Percentiles rank a stretch among this genome's conserved stretches.
phyloP scores from a whole-genome alignment of 140 eudicot species.

The Senecio squalidus region DNA sequence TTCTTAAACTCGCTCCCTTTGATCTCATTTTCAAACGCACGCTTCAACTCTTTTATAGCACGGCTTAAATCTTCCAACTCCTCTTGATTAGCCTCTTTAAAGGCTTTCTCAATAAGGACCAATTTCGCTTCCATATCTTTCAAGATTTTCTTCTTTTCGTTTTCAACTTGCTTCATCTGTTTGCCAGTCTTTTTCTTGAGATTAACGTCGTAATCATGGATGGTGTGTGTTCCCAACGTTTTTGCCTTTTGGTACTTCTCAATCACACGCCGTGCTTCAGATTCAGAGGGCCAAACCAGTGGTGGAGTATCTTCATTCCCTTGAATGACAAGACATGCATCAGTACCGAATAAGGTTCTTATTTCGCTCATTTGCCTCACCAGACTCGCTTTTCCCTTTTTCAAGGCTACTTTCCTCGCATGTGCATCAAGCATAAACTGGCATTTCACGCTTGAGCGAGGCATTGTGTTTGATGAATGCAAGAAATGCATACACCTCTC shows the following conservation, averaged over 20 bases:
- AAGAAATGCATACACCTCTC: not conserved
- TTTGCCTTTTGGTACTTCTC: conserved; percentile 11
- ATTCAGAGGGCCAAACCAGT: conserved; percentile 36
- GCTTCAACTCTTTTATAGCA: too few relatives aligned
- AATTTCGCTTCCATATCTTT: conserved; percentile 1
- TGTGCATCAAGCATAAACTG: conserved; percentile 28
- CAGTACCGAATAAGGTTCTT: conserved; percentile 33
- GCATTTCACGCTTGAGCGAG: conserved; percentile 34
- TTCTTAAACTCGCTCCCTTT: too few relatives aligned
- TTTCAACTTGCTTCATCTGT: conserved; percentile 20
- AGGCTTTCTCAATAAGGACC: conserved; percentile 8
- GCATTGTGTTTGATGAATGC: conserved; percentile 26
- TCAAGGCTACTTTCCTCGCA: conserved; percentile 22
- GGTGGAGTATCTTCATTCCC: conserved; percentile 21
- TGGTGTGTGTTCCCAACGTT: conserved; percentile 2
- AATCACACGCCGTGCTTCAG: conserved; percentile 24
- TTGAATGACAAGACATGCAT: conserved; percentile 37
- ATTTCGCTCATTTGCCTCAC: conserved; percentile 31
- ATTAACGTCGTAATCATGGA: conserved; percentile 20
- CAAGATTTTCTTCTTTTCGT: conserved; percentile 13
- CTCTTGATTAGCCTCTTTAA: not conserved
- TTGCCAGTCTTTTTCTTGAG: conserved; percentile 22
- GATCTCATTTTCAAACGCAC: too few relatives aligned
- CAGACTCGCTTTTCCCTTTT: conserved; percentile 36
- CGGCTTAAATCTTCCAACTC: not conserved